Evolutionary conservation across 75 land plant species (phyloP).

Genomic region (Cupressus sempervirens): DNA sequence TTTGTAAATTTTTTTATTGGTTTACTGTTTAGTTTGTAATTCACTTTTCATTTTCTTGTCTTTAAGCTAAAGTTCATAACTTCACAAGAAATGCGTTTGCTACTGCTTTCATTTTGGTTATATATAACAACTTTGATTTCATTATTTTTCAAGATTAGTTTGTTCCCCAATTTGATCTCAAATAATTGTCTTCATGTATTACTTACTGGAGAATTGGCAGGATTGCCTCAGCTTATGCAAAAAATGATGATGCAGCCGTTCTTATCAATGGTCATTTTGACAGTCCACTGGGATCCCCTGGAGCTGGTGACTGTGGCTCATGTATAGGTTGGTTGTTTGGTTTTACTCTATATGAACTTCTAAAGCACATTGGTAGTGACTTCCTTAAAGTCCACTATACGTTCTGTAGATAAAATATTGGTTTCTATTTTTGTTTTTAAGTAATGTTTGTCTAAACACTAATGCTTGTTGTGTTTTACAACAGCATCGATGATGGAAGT

Average conservation of each 20-base stretch:
- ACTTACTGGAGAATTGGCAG: constrained; percentile 33
- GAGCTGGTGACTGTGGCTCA: constrained; percentile 96
- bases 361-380: background rate
- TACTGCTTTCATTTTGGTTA: background rate
- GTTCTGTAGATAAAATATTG: background rate
- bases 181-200: background rate
- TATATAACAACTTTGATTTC: background rate
- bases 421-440: background rate
- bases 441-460: background rate
- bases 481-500: constrained; percentile 89
- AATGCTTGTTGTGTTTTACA: background rate
- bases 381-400: background rate
- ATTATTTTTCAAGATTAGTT: background rate
- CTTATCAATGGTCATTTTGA: constrained; percentile 93
- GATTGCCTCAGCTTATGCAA: constrained; percentile 50
- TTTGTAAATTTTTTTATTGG: background rate
- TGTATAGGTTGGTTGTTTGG: constrained; percentile 69
- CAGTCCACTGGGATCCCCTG: constrained; percentile 87
- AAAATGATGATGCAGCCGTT: constrained; percentile 64
- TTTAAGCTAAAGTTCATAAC: background rate
- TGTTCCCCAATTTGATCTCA: background rate
- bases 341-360: background rate
- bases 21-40: background rate
- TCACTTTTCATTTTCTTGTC: background rate
- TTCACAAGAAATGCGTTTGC: background rate